Evolutionary conservation across 2,329 filamentous ascomycete genomes (phyloP).

Genomic region (Fusarium miscanthi): DNA sequence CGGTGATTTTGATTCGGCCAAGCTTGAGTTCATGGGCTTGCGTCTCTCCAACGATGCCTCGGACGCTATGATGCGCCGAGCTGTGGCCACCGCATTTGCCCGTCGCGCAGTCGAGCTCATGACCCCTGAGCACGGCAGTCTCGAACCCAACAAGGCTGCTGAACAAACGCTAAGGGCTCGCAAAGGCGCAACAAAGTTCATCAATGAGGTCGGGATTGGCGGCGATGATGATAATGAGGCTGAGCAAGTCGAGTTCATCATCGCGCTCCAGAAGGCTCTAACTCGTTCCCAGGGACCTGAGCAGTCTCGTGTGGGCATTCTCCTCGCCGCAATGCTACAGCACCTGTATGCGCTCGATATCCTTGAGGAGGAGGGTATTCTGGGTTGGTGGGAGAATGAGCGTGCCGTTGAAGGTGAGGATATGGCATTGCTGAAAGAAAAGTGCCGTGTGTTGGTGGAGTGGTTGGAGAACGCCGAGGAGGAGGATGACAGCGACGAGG

Average conservation of each 20-base stretch:
- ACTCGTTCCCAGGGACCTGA: slow-evolving; percentile 71
- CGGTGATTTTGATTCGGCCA: slow-evolving; percentile 82
- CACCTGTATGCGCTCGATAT: slow-evolving; percentile 87
- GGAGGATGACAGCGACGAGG: slow-evolving; percentile 68
- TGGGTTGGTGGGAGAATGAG: slow-evolving; percentile 87
- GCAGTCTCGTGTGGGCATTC: slow-evolving; percentile 61
- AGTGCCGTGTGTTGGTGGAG: slow-evolving; percentile 83
- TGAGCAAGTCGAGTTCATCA: slow-evolving; percentile 87
- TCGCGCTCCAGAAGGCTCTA: slow-evolving; percentile 85
- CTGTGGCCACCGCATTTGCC: slow-evolving; percentile 86
- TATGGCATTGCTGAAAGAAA: slow-evolving; percentile 76
- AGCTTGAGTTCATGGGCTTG: slow-evolving; percentile 93
- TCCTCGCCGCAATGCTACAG: slow-evolving; percentile 83
- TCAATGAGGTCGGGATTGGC: slow-evolving; percentile 69
- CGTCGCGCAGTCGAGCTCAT: slow-evolving; percentile 80
- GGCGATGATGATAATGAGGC: slow-evolving; percentile 65
- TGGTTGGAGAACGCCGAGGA: slow-evolving; percentile 83
- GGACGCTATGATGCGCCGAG: slow-evolving; percentile 86
- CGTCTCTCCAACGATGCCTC: slow-evolving; percentile 91
- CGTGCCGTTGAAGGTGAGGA: slow-evolving; percentile 73
- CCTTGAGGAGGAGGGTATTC: slow-evolving; percentile 87
- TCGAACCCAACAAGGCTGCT: slow-evolving; percentile 73
- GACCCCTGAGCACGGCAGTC: slow-evolving; percentile 59
- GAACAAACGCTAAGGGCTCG: slow-evolving; percentile 68
- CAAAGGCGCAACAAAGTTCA: slow-evolving; percentile 65